These are phyloP conservation scores for Hibiscus syriacus DNA, from an alignment of 345 rosid species.

Conservation along the genomic window DNA sequence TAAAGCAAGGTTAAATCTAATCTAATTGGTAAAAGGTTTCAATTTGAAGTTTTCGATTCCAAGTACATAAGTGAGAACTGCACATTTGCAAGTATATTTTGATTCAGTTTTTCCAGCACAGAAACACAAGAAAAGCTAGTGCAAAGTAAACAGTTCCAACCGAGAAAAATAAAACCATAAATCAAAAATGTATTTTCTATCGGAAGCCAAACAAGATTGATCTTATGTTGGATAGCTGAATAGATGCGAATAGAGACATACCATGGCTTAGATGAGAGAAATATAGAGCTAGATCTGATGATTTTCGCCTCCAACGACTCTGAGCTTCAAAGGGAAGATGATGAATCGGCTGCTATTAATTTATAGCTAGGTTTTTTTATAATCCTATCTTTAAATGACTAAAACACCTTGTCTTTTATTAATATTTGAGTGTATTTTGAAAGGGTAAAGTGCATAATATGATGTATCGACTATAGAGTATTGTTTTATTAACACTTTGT, in stretches of 20 bases:
- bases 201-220: background rate
- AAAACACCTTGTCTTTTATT: background rate
- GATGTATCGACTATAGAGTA: too few relatives aligned
- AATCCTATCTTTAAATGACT: background rate
- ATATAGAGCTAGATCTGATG: background rate
- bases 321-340: background rate
- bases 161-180: background rate
- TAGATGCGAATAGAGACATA: background rate
- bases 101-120: background rate
- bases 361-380: conserved; percentile 9
- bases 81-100: background rate
- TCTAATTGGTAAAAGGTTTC: background rate
- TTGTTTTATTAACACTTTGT: too few relatives aligned
- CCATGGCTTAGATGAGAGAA: background rate
- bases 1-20: background rate
- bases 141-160: background rate
- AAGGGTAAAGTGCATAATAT: too few relatives aligned
- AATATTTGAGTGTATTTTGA: too few relatives aligned
- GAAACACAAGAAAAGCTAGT: background rate
- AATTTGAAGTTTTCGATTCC: background rate
- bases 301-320: background rate
- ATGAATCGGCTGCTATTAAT: background rate
- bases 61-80: too few relatives aligned
- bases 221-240: background rate
- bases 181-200: background rate